Base-by-base conservation (phyloP, 441 rosid genomes). In the Populus hybrid region DNA sequence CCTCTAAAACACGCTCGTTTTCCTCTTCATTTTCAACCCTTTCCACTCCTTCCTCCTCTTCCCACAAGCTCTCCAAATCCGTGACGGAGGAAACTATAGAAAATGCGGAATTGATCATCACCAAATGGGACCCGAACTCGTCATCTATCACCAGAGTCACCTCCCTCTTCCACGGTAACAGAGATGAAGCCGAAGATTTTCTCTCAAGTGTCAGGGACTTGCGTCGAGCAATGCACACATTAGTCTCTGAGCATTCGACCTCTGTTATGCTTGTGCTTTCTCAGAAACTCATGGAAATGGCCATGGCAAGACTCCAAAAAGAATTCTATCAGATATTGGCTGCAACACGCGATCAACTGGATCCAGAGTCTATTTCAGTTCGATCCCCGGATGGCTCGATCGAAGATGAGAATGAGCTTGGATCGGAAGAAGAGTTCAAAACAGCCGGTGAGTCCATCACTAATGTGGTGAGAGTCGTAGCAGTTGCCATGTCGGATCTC, bases 281-380 rank as follows among this genome's bases (percentile, higher is more conserved):
- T 10, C 92, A 86, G n/a, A 83, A 40, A 20, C 84, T 91, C 59
- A 92, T 90, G 92, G 85, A 83, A 9, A 77, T 79, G 5, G 91
- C 96, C 71, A 94, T 92, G 93, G 88, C 76, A 72, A 81, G 91
- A 72, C 82, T 94, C 6, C 86, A 88, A 74, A 88, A 81, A 69
- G 98, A 92, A 82, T 86, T 94, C 67, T 79, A 86, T 45, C 81
- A 74, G 77, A 79, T 91, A 24, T 76, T 92, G 73, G 86, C 87
- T 38, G 42, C 86, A 0, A 84, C 82, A 14, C 79, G 79, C 7
- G 81, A 74, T 21, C 72, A 76, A 16, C 74, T 87, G 2, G 85
- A 87, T 64, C 82, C 87, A 0, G 92, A 87, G 68, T 89, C 92
- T 1, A 84, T 93, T 74, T 88, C 94, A 9, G 35, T 69, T 16